Percentiles rank a stretch among this genome's conserved stretches.
These are phyloP conservation scores for Xylaria sp. DNA, from an alignment of 2,329 filamentous ascomycete genomes.

Conservation along the genomic window DNA sequence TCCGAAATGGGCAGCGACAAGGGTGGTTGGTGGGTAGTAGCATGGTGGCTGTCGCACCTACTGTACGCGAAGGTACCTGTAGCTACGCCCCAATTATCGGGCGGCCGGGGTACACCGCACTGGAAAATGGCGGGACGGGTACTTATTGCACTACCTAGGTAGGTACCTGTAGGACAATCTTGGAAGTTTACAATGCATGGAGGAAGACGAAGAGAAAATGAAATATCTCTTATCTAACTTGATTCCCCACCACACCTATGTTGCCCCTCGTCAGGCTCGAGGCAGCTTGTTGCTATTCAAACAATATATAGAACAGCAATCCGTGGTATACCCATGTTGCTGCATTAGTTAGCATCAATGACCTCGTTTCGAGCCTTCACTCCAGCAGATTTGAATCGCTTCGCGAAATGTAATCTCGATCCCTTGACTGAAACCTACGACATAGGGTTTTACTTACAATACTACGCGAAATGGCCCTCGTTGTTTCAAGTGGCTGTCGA, in stretches of 20 bases:
- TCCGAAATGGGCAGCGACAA: conserved; percentile 12
- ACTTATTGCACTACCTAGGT: too few species aligned
- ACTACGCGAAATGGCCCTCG: conserved; percentile 94
- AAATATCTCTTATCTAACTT: too few species aligned
- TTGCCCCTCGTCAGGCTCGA: background rate
- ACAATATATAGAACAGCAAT: background rate
- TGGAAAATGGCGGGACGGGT: background rate
- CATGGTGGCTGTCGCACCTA: background rate
- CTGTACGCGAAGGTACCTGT: background rate
- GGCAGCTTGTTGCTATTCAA: background rate
- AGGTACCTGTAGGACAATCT: too few species aligned
- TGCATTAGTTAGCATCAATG: conserved; percentile 65
- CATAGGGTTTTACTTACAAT: conserved; percentile 93
- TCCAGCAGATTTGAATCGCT: conserved; percentile 84
- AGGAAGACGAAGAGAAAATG: background rate
- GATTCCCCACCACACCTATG: too few species aligned
- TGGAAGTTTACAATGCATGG: too few species aligned
- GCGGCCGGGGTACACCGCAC: background rate
- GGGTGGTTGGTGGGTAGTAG: conserved; percentile 10
- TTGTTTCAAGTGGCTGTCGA: conserved; percentile 94
- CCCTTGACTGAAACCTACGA: conserved; percentile 98
- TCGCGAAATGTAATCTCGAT: conserved; percentile 96
- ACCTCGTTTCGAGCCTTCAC: conserved; percentile 87
- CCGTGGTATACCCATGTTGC: background rate
- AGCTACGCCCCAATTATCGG: too few species aligned